Base-by-base conservation (phyloP, 1,139 yeast genomes). In the Zygosaccharomyces sapae region DNA sequence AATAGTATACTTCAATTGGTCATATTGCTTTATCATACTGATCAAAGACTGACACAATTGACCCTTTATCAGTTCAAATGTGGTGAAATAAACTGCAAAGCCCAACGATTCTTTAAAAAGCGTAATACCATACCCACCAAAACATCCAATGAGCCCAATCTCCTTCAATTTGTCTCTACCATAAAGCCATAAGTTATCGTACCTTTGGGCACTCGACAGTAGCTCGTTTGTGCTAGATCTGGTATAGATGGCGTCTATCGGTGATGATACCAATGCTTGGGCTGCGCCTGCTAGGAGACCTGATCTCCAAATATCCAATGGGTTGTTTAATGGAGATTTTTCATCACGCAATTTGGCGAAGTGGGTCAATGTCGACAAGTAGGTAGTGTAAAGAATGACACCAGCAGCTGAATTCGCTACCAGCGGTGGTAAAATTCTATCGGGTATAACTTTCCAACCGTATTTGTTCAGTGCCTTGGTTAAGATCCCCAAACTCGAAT, bases 251-350 rank as follows among this genome's bases (percentile, higher is more conserved):
- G 97, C 96, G 67, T 90, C 97, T 2, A 90, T 76, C 0, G 97
- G 97, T 1, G 97, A 95, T 1, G 96, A 96, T 1, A 89, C 92
- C n/a, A 87, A 69, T 13, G 95, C 85, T 58, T 92, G 96, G 10
- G 81, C 80, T 0, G 83, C 80, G 0, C 97, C 97, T 0, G 97
- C 97, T 0, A 86, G 57, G 50, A 83, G 81, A 0, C 97, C 97
- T 0, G 96, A 88, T 46, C 79, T 67, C 70, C 88, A 79, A 0
- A 94, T 81, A 59, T 85, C 89, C 48, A 61, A 55, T 6, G 75
- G 70, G 0, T 68, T 49, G 16, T 60, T 38, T 33, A 47, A 45
- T 53, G 57, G 35, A 52, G 51, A 36, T 10, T 44, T 24, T 5
- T 22, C 38, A 20, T 42, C 45, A 18, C 41, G 36, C 3, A 33